phyloP scores from a whole-genome alignment of 345 rosid genomes.

The rapeseed (Brassica napus) region DNA sequence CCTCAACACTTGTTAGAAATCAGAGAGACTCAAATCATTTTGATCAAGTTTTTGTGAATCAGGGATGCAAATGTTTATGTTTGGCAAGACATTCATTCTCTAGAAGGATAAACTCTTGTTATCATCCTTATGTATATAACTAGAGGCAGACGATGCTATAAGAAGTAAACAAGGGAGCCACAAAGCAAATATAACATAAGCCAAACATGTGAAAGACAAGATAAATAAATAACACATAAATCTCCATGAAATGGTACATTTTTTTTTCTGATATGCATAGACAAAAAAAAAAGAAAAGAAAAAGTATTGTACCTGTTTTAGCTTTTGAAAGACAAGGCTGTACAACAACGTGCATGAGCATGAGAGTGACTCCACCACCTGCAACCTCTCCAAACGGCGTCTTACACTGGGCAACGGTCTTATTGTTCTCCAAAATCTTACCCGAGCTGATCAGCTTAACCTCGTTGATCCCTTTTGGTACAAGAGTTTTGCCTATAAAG shows the following conservation, averaged over 20 bases:
- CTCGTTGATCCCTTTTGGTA: constrained; percentile 76
- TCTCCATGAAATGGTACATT: neutral
- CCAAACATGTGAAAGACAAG: neutral
- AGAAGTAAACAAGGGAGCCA: neutral
- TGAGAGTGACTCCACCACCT: constrained; percentile 48
- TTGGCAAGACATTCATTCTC: constrained; percentile 5
- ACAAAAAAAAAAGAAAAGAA: neutral
- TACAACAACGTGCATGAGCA: constrained; percentile 77
- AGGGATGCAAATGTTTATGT: neutral
- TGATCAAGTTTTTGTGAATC: neutral
- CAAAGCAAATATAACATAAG: neutral
- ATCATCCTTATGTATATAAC: neutral
- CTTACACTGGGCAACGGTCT: constrained; percentile 82
- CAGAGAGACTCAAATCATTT: neutral
- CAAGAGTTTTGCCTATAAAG: constrained; percentile 61
- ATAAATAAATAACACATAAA: neutral
- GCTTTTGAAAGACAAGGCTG: constrained; percentile 71
- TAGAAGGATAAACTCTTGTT: neutral
- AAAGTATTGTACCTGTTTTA: constrained; percentile 53
- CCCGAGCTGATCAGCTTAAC: constrained; percentile 85
- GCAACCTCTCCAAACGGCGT: constrained; percentile 65
- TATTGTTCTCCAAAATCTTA: constrained; percentile 77
- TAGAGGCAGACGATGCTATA: neutral
- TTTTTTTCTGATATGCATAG: neutral
- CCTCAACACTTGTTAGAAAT: neutral